Evolutionary conservation across 148 eudicot species (phyloP).

Genomic region (Camellia granthamiana): DNA sequence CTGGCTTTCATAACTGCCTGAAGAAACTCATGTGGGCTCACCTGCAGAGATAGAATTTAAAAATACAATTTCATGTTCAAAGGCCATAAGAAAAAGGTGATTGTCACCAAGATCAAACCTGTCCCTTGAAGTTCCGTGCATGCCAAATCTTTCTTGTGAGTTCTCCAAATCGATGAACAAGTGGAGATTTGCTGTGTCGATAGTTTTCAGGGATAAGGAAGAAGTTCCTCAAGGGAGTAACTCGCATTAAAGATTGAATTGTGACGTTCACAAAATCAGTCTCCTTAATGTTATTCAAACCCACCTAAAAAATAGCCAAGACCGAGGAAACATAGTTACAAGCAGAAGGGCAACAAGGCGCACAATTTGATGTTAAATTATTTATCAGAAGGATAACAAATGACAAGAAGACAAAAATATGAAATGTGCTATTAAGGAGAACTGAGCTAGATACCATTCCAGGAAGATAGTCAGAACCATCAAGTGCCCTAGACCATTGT

Average conservation of each 20-base stretch:
- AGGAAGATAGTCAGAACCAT: conserved; percentile 97
- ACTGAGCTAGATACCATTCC: conserved; percentile 61
- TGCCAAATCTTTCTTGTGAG: conserved; percentile 96
- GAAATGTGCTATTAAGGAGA: neutral
- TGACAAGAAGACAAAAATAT: neutral
- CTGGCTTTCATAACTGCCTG: conserved; percentile 98
- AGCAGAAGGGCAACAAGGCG: neutral
- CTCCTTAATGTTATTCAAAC: conserved; percentile 85
- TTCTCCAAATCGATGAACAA: conserved; percentile 96
- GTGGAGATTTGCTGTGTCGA: conserved; percentile 67
- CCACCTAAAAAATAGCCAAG: conserved; percentile 52
- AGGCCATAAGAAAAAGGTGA: neutral
- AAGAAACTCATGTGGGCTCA: conserved; percentile 96
- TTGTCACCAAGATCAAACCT: conserved; percentile 45
- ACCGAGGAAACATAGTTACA: neutral
- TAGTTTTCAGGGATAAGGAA: conserved; percentile 95
- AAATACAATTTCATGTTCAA: neutral
- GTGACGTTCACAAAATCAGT: conserved; percentile 96
- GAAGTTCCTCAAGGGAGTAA: conserved; percentile 93
- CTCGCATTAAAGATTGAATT: conserved; percentile 91
- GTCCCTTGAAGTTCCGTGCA: conserved; percentile 93
- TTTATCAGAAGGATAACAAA: neutral
- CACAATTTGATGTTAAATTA: neutral
- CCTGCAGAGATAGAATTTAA: conserved; percentile 42
- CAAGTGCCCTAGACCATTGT: conserved; percentile 97